A percentile compares a stretch with the other conserved stretches of the same genome.
Conservation (phyloP, 176 grass and related monocot species). For the Carex kokanica region DNA sequence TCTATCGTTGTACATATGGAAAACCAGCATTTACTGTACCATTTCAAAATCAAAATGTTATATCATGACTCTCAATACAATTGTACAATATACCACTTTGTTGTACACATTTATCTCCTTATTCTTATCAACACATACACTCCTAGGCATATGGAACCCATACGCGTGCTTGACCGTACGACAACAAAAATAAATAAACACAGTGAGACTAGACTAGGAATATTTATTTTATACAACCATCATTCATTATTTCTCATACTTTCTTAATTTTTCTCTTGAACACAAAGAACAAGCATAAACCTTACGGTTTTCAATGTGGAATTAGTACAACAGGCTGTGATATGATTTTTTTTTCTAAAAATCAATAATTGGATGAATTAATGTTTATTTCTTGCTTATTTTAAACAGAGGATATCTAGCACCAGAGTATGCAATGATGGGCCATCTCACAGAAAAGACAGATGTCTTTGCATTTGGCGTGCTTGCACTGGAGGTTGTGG, state of each 20-base stretch:
- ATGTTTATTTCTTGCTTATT: neutral
- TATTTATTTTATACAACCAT: neutral
- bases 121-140: neutral
- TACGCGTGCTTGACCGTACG: neutral
- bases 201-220: neutral
- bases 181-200: neutral
- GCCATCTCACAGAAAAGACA: constrained; percentile 67
- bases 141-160: neutral
- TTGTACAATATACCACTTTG: neutral
- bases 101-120: neutral
- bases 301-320: neutral
- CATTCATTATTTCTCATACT: neutral
- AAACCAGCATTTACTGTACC: neutral
- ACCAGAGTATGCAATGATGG: constrained; percentile 78
- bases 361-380: neutral
- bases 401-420: constrained; percentile 43
- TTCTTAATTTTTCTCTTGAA: neutral
- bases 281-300: neutral
- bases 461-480: constrained; percentile 63
- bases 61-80: neutral
- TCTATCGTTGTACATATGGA: neutral
- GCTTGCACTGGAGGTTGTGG: constrained; percentile 28
- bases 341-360: neutral
- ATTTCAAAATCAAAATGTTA: neutral
- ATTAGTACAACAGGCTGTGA: neutral